A percentile compares a stretch with the other conserved stretches of the same genome.
Evolutionary conservation across 2,329 filamentous ascomycete species (phyloP).

Genomic region (Epichloe gansuensis): DNA sequence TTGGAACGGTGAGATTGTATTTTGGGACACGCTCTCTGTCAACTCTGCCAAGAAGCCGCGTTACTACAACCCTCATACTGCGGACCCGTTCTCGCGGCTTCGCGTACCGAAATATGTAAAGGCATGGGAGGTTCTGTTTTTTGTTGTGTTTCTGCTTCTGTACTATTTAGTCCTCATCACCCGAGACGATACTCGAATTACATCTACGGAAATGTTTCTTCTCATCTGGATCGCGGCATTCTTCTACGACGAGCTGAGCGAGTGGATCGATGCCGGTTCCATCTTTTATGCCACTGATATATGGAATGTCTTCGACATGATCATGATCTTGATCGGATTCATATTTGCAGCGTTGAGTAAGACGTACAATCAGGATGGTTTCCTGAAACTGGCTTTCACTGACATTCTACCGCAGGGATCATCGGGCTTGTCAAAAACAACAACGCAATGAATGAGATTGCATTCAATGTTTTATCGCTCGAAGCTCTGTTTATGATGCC

Average conservation of each 20-base stretch:
- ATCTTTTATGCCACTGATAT: conserved; percentile 77
- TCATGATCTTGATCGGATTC: conserved; percentile 61
- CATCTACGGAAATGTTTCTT: conserved; percentile 55
- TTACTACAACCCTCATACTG: conserved; percentile 54
- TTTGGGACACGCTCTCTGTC: conserved; percentile 69
- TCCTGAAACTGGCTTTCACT: neutral
- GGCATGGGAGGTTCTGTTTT: conserved; percentile 72
- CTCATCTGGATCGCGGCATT: conserved; percentile 83
- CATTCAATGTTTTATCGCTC: conserved; percentile 80
- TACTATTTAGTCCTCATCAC: conserved; percentile 82
- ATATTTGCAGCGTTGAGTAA: conserved; percentile 60
- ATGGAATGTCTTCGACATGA: conserved; percentile 63
- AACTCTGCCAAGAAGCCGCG: conserved; percentile 62
- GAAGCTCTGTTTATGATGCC: conserved; percentile 86
- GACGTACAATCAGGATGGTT: conserved; percentile 17
- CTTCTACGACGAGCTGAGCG: conserved; percentile 74
- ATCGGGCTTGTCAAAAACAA: conserved; percentile 35
- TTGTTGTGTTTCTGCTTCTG: conserved; percentile 59
- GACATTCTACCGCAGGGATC: conserved; percentile 15
- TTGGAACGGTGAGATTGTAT: conserved; percentile 76
- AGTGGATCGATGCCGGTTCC: conserved; percentile 74
- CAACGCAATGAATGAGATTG: conserved; percentile 53
- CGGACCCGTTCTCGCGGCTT: conserved; percentile 62
- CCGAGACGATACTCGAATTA: conserved; percentile 53
- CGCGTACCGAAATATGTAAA: conserved; percentile 77